These are phyloP conservation scores for Podila horticola DNA, from an alignment of 192 early-diverging fungal genomes.

Conservation along the genomic window DNA sequence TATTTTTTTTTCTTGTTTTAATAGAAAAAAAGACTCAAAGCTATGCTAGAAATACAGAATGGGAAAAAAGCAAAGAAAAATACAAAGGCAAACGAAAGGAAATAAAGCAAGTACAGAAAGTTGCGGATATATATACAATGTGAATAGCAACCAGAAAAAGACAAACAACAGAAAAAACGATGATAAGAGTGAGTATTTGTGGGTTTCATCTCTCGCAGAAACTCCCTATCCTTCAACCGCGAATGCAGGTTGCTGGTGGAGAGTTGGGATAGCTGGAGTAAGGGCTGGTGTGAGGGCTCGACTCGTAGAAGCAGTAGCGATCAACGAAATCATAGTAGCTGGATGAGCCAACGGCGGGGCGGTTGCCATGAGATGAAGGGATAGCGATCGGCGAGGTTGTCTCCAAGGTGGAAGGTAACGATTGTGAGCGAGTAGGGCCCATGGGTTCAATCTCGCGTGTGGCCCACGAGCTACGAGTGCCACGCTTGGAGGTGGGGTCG, in stretches of 20 bases:
- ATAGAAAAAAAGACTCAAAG: neutral
- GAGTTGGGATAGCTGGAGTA: conserved; percentile 49
- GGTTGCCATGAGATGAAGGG: conserved; percentile 19
- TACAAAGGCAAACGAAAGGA: neutral
- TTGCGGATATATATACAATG: too few species aligned
- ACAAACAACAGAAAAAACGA: neutral
- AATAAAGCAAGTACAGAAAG: neutral
- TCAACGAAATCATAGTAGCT: conserved; percentile 63
- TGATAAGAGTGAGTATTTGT: neutral
- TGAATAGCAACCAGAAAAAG: neutral
- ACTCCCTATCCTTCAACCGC: conserved; percentile 10
- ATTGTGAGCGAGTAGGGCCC: conserved; percentile 6
- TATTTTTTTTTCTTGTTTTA: neutral
- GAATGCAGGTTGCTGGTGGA: conserved; percentile 40
- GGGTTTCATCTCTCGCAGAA: too few species aligned
- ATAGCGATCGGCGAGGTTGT: conserved; percentile 49
- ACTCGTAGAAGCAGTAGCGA: conserved; percentile 65
- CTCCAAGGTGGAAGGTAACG: neutral
- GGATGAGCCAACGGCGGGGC: conserved; percentile 53
- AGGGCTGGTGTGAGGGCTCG: conserved; percentile 35
- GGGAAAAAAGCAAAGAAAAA: conserved; percentile 1
- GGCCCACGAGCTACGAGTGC: conserved; percentile 10
- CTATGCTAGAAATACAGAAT: neutral
- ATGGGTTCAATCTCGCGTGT: conserved; percentile 9
- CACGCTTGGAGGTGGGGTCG: conserved; percentile 7